Percentiles rank a stretch among this genome's conserved stretches.
phyloP scores from a whole-genome alignment of 2,329 filamentous ascomycete species.

The Fusarium sp. region DNA sequence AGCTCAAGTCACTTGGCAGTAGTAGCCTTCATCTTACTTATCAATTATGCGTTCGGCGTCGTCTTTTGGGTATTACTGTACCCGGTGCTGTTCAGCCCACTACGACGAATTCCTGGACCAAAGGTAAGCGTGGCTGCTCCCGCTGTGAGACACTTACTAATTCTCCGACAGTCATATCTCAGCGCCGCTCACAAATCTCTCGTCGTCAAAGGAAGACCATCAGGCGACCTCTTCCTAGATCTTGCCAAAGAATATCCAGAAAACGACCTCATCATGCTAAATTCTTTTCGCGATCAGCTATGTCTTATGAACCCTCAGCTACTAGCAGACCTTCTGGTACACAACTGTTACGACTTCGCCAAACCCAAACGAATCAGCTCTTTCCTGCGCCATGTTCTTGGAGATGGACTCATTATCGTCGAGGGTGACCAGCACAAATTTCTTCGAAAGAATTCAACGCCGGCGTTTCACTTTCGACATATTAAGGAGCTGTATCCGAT shows the following conservation, averaged over 20 bases:
- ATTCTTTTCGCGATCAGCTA: constrained; percentile 30
- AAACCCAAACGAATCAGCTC: constrained; percentile 60
- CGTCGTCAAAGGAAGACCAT: constrained; percentile 35
- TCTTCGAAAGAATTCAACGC: constrained; percentile 73
- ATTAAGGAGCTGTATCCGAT: constrained; percentile 76
- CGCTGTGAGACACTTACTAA: not conserved
- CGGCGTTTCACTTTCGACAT: constrained; percentile 74
- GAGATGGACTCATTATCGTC: constrained; percentile 69
- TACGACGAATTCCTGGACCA: constrained; percentile 38
- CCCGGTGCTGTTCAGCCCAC: constrained; percentile 38
- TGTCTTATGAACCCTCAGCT: constrained; percentile 41
- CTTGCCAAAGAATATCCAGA: constrained; percentile 41
- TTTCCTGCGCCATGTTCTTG: constrained; percentile 64
- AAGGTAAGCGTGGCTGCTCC: constrained; percentile 5
- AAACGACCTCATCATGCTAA: constrained; percentile 41
- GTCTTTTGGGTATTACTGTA: constrained; percentile 37
- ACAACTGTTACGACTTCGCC: constrained; percentile 63
- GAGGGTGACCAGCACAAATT: constrained; percentile 79
- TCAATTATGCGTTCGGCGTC: constrained; percentile 38
- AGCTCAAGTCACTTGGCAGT: constrained; percentile 25
- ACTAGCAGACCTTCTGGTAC: constrained; percentile 44
- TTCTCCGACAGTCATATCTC: constrained; percentile 15
- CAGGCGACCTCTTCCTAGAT: constrained; percentile 44
- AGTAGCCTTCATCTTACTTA: constrained; percentile 16
- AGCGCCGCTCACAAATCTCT: constrained; percentile 36